Conservation (phyloP, 1,139 yeast genomes). For the Geotrichum histeridarum region DNA sequence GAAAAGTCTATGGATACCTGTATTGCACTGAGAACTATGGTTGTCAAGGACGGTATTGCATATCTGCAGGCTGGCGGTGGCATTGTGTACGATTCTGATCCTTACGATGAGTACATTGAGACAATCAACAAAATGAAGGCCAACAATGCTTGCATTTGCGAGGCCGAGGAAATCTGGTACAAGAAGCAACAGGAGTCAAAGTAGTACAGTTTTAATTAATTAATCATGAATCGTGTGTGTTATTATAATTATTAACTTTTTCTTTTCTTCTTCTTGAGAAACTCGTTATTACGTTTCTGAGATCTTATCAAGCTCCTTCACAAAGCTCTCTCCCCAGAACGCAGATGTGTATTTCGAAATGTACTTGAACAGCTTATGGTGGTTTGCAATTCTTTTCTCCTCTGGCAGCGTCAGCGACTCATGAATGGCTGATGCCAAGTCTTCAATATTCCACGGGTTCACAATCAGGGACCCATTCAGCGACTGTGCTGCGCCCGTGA, state of each 20-base stretch:
- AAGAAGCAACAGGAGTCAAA: slow-evolving; percentile 27
- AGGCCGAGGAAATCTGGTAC: slow-evolving; percentile 81
- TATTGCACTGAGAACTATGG: slow-evolving; percentile 95
- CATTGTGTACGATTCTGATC: slow-evolving; percentile 90
- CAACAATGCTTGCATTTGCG: slow-evolving; percentile 78
- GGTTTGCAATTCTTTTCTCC: slow-evolving; percentile 72
- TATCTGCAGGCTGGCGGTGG: slow-evolving; percentile 99
- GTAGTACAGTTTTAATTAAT: background rate
- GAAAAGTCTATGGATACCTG: slow-evolving; percentile 93
- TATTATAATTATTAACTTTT: no score
- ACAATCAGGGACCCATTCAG: slow-evolving; percentile 89
- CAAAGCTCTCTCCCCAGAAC: slow-evolving; percentile 96
- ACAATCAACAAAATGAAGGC: slow-evolving; percentile 97
- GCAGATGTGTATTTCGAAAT: slow-evolving; percentile 90
- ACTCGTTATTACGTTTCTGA: background rate
- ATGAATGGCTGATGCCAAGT: slow-evolving; percentile 74
- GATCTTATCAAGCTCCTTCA: slow-evolving; percentile 56
- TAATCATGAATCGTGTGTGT: no score
- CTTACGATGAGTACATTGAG: slow-evolving; percentile 90
- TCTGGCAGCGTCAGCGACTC: slow-evolving; percentile 82
- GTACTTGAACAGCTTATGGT: slow-evolving; percentile 75
- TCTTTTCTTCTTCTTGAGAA: background rate
- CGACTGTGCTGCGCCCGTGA: slow-evolving; percentile 99
- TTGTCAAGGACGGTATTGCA: slow-evolving; percentile 81
- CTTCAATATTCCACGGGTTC: slow-evolving; percentile 98